Evolutionary conservation across 1,284 basidiomycete genomes (phyloP).

Genomic region (Ceratobasidium sp.): DNA sequence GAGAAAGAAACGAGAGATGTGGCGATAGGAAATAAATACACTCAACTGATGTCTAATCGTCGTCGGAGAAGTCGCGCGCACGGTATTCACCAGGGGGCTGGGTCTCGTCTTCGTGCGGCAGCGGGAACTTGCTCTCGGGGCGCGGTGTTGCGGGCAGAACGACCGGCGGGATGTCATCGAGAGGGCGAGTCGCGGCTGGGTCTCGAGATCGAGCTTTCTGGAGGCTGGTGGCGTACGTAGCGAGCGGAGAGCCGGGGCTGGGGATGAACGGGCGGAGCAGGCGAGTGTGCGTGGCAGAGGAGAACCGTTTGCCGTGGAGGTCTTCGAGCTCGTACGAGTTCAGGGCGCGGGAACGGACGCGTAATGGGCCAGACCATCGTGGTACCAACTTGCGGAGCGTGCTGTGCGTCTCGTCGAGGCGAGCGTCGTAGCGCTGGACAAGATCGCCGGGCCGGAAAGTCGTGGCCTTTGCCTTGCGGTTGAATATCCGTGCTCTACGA

Average conservation of each 20-base stretch:
- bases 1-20: too few relatives aligned
- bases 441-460: constrained; percentile 41
- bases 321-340: constrained; percentile 45
- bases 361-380: constrained; percentile 45
- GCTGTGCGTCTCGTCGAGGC: constrained; percentile 33
- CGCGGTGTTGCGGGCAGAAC: not conserved
- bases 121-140: not conserved
- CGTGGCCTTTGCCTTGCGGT: not conserved
- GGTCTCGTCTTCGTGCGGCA: not conserved
- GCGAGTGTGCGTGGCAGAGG: not conserved
- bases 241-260: constrained; percentile 19
- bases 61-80: too few relatives aligned
- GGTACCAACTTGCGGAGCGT: constrained; percentile 44
- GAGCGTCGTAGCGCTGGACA: constrained; percentile 48
- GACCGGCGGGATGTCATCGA: not conserved
- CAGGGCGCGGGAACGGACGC: not conserved
- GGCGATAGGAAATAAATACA: not conserved
- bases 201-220: not conserved
- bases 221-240: not conserved
- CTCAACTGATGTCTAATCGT: too few relatives aligned
- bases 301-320: constrained; percentile 17
- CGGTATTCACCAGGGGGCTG: not conserved
- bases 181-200: not conserved
- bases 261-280: constrained; percentile 10
- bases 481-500: too few relatives aligned